Conservation (phyloP, 2,329 filamentous ascomycete species). For the Cordyceps cicadae region DNA sequence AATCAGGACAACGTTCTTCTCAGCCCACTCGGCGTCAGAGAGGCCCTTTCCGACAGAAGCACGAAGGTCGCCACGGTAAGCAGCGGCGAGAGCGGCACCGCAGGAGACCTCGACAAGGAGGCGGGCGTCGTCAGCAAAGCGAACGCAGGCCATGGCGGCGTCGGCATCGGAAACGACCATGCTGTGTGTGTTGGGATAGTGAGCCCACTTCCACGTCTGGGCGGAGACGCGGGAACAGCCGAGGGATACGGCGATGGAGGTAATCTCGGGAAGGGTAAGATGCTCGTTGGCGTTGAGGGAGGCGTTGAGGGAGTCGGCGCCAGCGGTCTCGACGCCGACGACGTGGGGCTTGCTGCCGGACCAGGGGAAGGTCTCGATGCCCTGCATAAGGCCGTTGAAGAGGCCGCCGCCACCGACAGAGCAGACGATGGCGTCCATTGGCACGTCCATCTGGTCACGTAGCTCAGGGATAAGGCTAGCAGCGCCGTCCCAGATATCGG, state of each 20-base stretch:
- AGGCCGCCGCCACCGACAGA: constrained; percentile 75
- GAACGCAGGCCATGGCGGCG: constrained; percentile 67
- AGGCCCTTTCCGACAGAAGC: constrained; percentile 46
- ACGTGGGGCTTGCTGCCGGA: constrained; percentile 37
- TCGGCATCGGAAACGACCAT: constrained; percentile 46
- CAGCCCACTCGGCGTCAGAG: constrained; percentile 48
- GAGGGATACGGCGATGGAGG: constrained; percentile 65
- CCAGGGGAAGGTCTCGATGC: constrained; percentile 44
- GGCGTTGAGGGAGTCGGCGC: constrained; percentile 62
- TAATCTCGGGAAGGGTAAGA: constrained; percentile 61
- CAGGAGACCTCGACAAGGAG: constrained; percentile 79
- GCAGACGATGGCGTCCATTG: constrained; percentile 64
- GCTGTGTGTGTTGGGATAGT: constrained; percentile 31
- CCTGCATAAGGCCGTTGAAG: constrained; percentile 66
- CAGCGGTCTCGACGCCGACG: constrained; percentile 66
- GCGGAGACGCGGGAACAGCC: constrained; percentile 65
- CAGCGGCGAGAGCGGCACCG: constrained; percentile 66
- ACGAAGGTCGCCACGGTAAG: constrained; percentile 56
- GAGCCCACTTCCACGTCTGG: constrained; percentile 57
- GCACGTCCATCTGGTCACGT: constrained; percentile 30
- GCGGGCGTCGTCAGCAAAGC: constrained; percentile 73
- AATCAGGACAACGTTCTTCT: constrained; percentile 71
- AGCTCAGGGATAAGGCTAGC: constrained; percentile 49
- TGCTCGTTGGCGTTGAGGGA: constrained; percentile 48
- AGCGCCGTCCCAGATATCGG: constrained; percentile 59